Percentiles rank a stretch among this genome's conserved stretches.
These are phyloP conservation scores for Globisporangium radiosum DNA, from an alignment of 352 stramenopile species.

Conservation along the genomic window DNA sequence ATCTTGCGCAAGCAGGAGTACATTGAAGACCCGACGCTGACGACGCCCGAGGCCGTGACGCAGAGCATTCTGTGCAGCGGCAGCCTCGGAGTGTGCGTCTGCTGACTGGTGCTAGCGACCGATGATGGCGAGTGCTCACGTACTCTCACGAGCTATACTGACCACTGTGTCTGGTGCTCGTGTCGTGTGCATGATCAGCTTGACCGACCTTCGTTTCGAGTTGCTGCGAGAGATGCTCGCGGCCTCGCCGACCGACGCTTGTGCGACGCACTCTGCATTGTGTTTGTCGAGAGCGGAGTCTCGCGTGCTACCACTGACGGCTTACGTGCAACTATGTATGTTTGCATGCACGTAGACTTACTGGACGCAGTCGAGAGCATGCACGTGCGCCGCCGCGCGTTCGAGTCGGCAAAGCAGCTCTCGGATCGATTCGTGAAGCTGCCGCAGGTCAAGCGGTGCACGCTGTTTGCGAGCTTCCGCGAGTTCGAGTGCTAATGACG, in stretches of 20 bases:
- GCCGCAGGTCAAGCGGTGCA: slow-evolving; percentile 20
- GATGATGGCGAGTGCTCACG: not conserved
- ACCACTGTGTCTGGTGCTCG: not conserved
- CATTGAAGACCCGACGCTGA: slow-evolving; percentile 31
- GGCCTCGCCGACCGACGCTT: slow-evolving; percentile 23
- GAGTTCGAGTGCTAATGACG: slow-evolving; percentile 15
- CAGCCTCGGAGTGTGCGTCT: slow-evolving; percentile 34
- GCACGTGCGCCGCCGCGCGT: slow-evolving; percentile 32
- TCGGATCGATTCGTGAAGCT: slow-evolving; percentile 26
- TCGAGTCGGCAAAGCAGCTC: slow-evolving; percentile 21
- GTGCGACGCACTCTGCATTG: slow-evolving; percentile 10
- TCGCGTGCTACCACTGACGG: no score
- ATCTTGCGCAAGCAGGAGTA: slow-evolving; percentile 41
- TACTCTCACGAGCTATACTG: not conserved
- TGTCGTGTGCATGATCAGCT: slow-evolving; percentile 5
- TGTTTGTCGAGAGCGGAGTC: no score
- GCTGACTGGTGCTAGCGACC: no score
- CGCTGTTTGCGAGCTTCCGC: slow-evolving; percentile 24
- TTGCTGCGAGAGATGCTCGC: slow-evolving; percentile 34
- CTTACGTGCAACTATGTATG: no score
- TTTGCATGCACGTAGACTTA: slow-evolving; percentile 17
- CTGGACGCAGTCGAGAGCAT: slow-evolving; percentile 40
- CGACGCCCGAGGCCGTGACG: slow-evolving; percentile 23
- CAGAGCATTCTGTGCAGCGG: slow-evolving; percentile 24
- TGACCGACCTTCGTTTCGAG: slow-evolving; percentile 36